phyloP scores from a whole-genome alignment of 192 early-diverging fungal genomes.

The Coemansia sp. region DNA sequence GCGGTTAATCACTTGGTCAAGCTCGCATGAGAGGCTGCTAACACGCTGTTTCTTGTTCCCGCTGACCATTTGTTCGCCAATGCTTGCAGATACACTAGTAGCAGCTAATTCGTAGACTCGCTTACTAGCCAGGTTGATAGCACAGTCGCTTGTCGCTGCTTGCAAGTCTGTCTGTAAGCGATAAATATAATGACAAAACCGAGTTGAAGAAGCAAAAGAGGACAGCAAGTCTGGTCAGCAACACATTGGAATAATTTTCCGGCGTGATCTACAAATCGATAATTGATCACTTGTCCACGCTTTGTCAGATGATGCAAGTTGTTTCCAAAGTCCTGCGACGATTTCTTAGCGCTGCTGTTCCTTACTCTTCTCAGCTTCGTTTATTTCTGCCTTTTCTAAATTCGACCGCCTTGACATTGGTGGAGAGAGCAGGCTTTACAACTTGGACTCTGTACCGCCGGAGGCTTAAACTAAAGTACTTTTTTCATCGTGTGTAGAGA shows the following conservation, averaged over 20 bases:
- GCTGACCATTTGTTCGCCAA: constrained; percentile 26
- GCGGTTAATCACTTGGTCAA: constrained; percentile 33
- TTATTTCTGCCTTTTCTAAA: too few species aligned
- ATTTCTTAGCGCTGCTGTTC: too few species aligned
- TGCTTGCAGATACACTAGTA: neutral
- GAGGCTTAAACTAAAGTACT: neutral
- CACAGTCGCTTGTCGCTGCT: too few species aligned
- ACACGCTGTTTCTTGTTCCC: constrained; percentile 37
- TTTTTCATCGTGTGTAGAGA: neutral
- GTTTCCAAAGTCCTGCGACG: neutral
- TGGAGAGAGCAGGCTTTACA: neutral
- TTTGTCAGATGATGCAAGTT: neutral
- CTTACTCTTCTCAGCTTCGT: neutral
- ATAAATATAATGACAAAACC: neutral
- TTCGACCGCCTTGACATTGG: too few species aligned
- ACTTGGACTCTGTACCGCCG: neutral
- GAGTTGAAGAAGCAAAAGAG: neutral
- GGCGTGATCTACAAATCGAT: neutral
- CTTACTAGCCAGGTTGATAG: too few species aligned
- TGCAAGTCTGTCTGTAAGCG: too few species aligned
- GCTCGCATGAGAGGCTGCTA: constrained; percentile 22
- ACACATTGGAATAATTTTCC: neutral
- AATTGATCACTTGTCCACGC: neutral
- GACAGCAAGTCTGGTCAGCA: too few species aligned
- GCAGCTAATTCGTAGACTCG: neutral